Base-by-base conservation (phyloP, 768 basidiomycete genomes). In the Hygrophorus pudorinus region DNA sequence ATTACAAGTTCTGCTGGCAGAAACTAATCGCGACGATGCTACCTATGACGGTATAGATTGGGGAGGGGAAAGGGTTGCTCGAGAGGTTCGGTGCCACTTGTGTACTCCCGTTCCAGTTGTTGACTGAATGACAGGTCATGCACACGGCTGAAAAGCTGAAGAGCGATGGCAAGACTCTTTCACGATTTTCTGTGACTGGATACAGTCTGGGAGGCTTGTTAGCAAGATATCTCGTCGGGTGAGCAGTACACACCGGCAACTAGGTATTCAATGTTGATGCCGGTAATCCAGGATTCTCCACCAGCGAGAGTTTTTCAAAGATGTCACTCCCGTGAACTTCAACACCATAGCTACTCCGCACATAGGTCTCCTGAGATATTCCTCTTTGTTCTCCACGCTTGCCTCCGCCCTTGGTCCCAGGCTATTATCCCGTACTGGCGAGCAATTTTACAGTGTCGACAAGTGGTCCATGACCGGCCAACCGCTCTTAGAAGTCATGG, bases 301-400 rank as follows among this genome's bases (percentile, higher is more conserved):
- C 46, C 79, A 81, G 44, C 70, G 71, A 37, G 67, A 70, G 5
- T 88, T 91, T 65, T 93, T 93, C 55, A 68, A 79, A 2, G 63
- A 66, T 1, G 71, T 90, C 34, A 61, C 64, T 21, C 86, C 89
- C 1, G 71, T 85, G 43, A 89, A 88, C 59, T 93, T 92, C 59
- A 77, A 76, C 43, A 87, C 89, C 0, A 63, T 92, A 40, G 85
- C 89, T 1, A 87, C 89, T 0, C 90, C 90, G 1, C 82, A 88
- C 49, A 67, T 90, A 32, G 90, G 90, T 11, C 70, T 89, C 5
- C 78, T 78, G 3, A 65, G 67, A 53, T 81, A 81, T 49, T 69
- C 72, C 20, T 76, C 79, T 2, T 60, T 81, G 28, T 56, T 80
- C 33, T 83, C 81, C 1, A 62, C 64, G 1, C 38, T 86, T 0